phyloP scores from a whole-genome alignment of 2,329 filamentous ascomycete species.

The Keithomyces neogunnii region DNA sequence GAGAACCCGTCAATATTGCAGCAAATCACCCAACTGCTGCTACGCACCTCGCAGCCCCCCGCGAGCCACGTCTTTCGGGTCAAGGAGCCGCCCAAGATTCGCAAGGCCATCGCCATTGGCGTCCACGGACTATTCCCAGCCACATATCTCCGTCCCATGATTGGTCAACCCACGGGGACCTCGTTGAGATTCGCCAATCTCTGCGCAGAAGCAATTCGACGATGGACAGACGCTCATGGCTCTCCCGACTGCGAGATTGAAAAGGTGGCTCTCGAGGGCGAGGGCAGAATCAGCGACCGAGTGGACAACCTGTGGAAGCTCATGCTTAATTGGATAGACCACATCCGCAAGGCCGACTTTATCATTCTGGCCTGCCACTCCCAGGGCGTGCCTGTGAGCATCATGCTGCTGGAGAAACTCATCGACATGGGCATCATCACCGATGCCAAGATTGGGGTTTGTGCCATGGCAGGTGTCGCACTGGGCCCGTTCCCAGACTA shows the following conservation, averaged over 20 bases:
- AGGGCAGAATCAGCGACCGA: slow-evolving; percentile 82
- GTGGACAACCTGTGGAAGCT: slow-evolving; percentile 93
- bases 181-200: slow-evolving; percentile 89
- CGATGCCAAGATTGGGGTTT: slow-evolving; percentile 71
- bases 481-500: slow-evolving; percentile 90
- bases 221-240: slow-evolving; percentile 70
- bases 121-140: slow-evolving; percentile 93
- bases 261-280: slow-evolving; percentile 88
- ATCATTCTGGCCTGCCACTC: slow-evolving; percentile 91
- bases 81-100: slow-evolving; percentile 62
- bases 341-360: slow-evolving; percentile 79
- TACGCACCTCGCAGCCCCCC: slow-evolving; percentile 46
- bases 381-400: slow-evolving; percentile 86
- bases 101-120: slow-evolving; percentile 84
- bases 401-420: slow-evolving; percentile 88
- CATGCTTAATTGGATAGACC: slow-evolving; percentile 88
- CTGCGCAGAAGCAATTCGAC: slow-evolving; percentile 72
- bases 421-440: slow-evolving; percentile 83
- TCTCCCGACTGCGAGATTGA: slow-evolving; percentile 75
- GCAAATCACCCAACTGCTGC: slow-evolving; percentile 51
- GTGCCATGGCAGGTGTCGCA: slow-evolving; percentile 85
- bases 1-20: slow-evolving; percentile 63
- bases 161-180: slow-evolving; percentile 91
- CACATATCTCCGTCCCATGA: slow-evolving; percentile 75
- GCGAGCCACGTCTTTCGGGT: slow-evolving; percentile 65